Conservation (phyloP, 2,329 filamentous ascomycete species). For the Calonectria hongkongensis region DNA sequence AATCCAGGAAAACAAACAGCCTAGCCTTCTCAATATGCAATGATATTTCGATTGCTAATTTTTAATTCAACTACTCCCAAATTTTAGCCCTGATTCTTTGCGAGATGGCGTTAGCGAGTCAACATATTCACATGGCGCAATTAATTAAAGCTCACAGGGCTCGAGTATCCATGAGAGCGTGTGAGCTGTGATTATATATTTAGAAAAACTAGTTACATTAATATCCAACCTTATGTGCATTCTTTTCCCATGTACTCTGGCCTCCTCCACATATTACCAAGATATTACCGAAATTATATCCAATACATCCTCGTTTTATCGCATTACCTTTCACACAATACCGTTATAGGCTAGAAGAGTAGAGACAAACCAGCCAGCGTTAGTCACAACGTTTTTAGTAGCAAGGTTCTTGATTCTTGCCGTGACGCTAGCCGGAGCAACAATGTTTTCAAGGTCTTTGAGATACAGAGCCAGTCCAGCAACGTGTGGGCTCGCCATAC, state of each 20-base stretch:
- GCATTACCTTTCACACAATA: neutral
- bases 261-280: neutral
- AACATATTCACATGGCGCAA: no score
- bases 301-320: no score
- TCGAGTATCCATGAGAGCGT: no score
- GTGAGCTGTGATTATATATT: constrained; percentile 6
- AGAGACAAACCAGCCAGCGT: constrained; percentile 4
- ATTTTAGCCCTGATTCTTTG: no score
- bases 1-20: constrained; percentile 5
- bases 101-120: no score
- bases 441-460: constrained; percentile 14
- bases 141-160: no score
- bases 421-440: neutral
- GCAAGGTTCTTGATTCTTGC: constrained; percentile 17
- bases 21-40: no score
- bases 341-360: constrained; percentile 6
- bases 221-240: neutral
- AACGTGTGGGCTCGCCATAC: constrained; percentile 12
- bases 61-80: no score
- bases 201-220: neutral
- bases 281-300: no score
- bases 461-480: constrained; percentile 14
- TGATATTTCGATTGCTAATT: no score
- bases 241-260: neutral
- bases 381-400: constrained; percentile 6